Evolutionary conservation across 192 early-diverging fungal species (phyloP).

Genomic region (Rhizophagus clarus): DNA sequence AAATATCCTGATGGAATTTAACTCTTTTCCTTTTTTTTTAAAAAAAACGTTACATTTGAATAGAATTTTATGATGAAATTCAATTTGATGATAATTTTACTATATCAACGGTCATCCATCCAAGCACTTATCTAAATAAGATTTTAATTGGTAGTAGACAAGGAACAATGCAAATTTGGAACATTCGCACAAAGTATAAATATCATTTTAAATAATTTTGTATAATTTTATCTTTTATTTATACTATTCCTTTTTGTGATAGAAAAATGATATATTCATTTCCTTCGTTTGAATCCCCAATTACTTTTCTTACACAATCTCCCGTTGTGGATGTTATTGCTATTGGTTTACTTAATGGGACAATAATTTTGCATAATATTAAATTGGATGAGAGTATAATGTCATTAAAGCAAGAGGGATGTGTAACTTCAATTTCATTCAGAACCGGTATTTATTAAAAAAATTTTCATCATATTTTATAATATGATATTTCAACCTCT

Average conservation of each 20-base stretch:
- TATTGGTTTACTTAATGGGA: slow-evolving; percentile 87
- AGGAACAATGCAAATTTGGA: slow-evolving; percentile 94
- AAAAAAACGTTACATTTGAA: not conserved
- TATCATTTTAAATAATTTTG: not conserved
- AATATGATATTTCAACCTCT: not conserved
- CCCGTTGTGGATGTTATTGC: slow-evolving; percentile 95
- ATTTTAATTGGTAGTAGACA: slow-evolving; percentile 83
- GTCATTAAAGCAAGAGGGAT: slow-evolving; percentile 79
- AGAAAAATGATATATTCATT: slow-evolving; percentile 84
- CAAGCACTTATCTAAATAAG: slow-evolving; percentile 98
- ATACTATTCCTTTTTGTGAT: slow-evolving; percentile 24
- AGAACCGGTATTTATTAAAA: slow-evolving; percentile 63
- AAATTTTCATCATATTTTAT: slow-evolving; percentile 16
- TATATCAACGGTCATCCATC: slow-evolving; percentile 81
- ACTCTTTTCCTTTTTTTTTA: not conserved
- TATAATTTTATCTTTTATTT: slow-evolving; percentile 16
- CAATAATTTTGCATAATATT: slow-evolving; percentile 84
- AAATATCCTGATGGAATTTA: slow-evolving; percentile 9
- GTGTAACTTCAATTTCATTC: slow-evolving; percentile 91
- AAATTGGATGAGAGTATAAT: slow-evolving; percentile 76
- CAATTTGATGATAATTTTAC: slow-evolving; percentile 76
- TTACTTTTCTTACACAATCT: slow-evolving; percentile 80
- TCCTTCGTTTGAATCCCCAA: slow-evolving; percentile 69
- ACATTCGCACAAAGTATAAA: slow-evolving; percentile 70
- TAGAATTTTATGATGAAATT: slow-evolving; percentile 72